Percentiles rank a stretch among this genome's conserved stretches.
Evolutionary conservation across 2,329 filamentous ascomycete genomes (phyloP).

Genomic region (Ophiostoma quercus): DNA sequence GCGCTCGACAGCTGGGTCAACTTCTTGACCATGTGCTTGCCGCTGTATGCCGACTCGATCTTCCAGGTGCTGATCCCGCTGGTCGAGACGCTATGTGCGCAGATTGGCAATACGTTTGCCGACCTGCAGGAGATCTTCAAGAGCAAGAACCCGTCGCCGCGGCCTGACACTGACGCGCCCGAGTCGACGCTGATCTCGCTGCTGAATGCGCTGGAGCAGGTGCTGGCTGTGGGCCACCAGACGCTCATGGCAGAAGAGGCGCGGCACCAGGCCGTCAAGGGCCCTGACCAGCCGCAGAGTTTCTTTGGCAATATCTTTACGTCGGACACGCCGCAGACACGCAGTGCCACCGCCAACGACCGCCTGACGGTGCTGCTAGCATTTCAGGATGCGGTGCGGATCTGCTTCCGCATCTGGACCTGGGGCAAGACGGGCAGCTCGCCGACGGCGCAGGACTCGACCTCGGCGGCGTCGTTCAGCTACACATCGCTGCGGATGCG

Average conservation of each 20-base stretch:
- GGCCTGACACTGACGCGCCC: conserved; percentile 41
- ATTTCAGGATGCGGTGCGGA: conserved; percentile 89
- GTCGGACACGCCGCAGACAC: conserved; percentile 64
- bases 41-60: conserved; percentile 75
- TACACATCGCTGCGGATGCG: conserved; percentile 89
- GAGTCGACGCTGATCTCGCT: conserved; percentile 77
- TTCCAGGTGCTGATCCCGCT: conserved; percentile 88
- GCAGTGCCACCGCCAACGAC: conserved; percentile 84
- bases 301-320: conserved; percentile 93
- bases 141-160: neutral
- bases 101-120: conserved; percentile 68
- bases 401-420: conserved; percentile 91
- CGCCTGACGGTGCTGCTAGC: conserved; percentile 89
- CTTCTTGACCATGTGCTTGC: conserved; percentile 77
- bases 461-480: conserved; percentile 73
- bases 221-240: conserved; percentile 81
- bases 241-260: conserved; percentile 72
- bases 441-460: conserved; percentile 44
- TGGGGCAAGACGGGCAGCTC: conserved; percentile 43
- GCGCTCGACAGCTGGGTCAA: conserved; percentile 88
- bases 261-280: conserved; percentile 62
- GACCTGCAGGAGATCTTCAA: conserved; percentile 61
- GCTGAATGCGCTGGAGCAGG: conserved; percentile 86
- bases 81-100: conserved; percentile 79
- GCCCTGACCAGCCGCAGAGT: conserved; percentile 74